Evolutionary conservation across 257 asterid genomes (phyloP), one percentile per base, ranked within the genome.

Genomic region (Nicotiana noctiflora): DNA sequence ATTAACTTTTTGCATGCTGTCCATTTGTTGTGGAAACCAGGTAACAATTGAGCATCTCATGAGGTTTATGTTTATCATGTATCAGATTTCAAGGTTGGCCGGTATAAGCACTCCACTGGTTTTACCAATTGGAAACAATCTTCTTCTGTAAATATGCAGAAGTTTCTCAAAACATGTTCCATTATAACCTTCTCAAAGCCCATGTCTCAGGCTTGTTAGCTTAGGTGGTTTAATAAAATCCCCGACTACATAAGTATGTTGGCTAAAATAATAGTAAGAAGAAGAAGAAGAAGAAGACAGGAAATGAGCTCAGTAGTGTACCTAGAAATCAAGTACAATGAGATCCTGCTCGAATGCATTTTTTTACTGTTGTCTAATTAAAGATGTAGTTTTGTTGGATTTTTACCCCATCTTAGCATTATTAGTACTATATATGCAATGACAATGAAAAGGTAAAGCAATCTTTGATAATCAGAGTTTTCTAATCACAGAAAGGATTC

Each of bases 401-500:
- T 60, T 60, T 60, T 21, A 23, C 66, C 32, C 23, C 66, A 60
- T 60, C 32, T 60, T 29, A 60, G 66, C 66, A 60, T 14, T 60
- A 8, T 10, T 59, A 25, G 8, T 57, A 59, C 53, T 14, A 37
- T 67, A n/a, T 67, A 67, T 67, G 53, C 5, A 34, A 4, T 67
- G 53, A n/a, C n/a, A 68, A 11, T n/a, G 1, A 68, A 68, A 67
- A 1, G 19, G 57, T 70, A 21, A 44, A 72, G 37, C 59, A 68
- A 68, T 68, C 57, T 11, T 68, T 31, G 72, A 19, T 23, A 17
- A 68, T 60, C 2, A 0, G 18, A 34, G 49, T 70, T 49, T 3
- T 60, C 60, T 82, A 46, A 67, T 78, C 64, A 37, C 94, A 93
- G 98, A 85, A 94, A 94, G 88, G 98, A 94, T 84, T 92, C 98